These are phyloP conservation scores for Lippia alba DNA, from an alignment of 305 asterid genomes.

Conservation along the genomic window DNA sequence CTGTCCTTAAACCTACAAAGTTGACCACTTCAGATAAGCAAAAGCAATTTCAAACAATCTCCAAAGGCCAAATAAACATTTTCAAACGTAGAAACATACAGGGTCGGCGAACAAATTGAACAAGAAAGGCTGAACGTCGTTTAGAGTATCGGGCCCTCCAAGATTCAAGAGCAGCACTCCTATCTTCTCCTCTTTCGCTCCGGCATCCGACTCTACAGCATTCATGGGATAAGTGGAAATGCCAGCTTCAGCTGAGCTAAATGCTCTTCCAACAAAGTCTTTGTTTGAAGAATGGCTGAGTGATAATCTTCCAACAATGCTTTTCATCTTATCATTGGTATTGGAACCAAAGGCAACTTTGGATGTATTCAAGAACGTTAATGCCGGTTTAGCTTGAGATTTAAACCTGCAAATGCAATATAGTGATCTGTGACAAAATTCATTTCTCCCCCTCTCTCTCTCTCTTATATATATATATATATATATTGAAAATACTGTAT, in stretches of 20 bases:
- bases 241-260: slow-evolving; percentile 49
- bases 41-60: not conserved
- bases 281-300: slow-evolving; percentile 35
- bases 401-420: slow-evolving; percentile 41
- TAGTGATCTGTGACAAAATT: not conserved
- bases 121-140: slow-evolving; percentile 93
- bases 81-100: slow-evolving; percentile 46
- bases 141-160: slow-evolving; percentile 92
- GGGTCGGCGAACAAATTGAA: slow-evolving; percentile 92
- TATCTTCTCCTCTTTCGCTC: slow-evolving; percentile 61
- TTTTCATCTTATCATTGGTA: slow-evolving; percentile 33
- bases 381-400: slow-evolving; percentile 23
- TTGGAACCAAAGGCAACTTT: slow-evolving; percentile 25
- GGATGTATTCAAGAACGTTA: slow-evolving; percentile 28
- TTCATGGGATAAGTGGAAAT: slow-evolving; percentile 46
- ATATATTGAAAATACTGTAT: no score
- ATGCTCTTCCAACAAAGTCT: slow-evolving; percentile 50
- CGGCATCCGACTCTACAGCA: slow-evolving; percentile 44
- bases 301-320: slow-evolving; percentile 45
- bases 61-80: not conserved
- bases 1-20: not conserved
- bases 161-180: slow-evolving; percentile 96
- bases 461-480: no score
- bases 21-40: not conserved
- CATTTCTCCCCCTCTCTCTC: not conserved